Base-by-base conservation (phyloP, 1,139 yeast genomes). In the Hyphopichia buzzinii region DNA sequence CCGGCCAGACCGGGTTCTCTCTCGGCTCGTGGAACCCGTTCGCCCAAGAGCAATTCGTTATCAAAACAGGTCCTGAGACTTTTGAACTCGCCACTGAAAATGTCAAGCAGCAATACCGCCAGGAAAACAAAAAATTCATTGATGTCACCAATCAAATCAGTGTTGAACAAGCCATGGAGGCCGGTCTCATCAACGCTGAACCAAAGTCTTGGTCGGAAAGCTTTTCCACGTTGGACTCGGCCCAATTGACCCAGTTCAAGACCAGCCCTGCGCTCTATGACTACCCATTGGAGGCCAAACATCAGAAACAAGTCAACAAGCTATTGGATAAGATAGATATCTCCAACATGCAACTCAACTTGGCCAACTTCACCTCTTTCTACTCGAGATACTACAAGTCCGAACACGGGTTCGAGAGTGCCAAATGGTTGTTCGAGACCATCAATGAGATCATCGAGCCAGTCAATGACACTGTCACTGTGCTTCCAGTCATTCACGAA, bases 371-470 rank as follows among this genome's bases (percentile, higher is more conserved):
- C 52, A 67, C 90, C 7, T 78, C 86, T 26, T 88, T 85, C 55
- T 78, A 67, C 58, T 82, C 90, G n/a, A 74, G 97, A 41, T 86
- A 84, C 56, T 89, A 87, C 63, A 84, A 84, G 59, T 75, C 88
- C 1, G 72, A 74, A 19, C 55, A 73, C 17, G 98, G 97, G 0
- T 62, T 68, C 8, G 77, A 84, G 44, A 79, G 92, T 52, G 82
- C 96, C 10, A 53, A 72, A 37, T 87, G 96, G 94, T 67, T 90
- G 38, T 67, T 66, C 42, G 66, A 67, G 8, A 68, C 72, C 42
- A 63, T 88, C 25, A 37, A 57, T 8, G 68, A 67, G 4, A 55
- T 80, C 28, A 53, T 68, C 14, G 50, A 53, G 1, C 87, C 45
- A 47, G 81, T 39, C 60, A 45, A 43, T 8, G 54, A 49, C 3